Percentiles rank a stretch among this genome's conserved stretches.
phyloP scores from a whole-genome alignment of 768 basidiomycete species.

The Collybia nuda region DNA sequence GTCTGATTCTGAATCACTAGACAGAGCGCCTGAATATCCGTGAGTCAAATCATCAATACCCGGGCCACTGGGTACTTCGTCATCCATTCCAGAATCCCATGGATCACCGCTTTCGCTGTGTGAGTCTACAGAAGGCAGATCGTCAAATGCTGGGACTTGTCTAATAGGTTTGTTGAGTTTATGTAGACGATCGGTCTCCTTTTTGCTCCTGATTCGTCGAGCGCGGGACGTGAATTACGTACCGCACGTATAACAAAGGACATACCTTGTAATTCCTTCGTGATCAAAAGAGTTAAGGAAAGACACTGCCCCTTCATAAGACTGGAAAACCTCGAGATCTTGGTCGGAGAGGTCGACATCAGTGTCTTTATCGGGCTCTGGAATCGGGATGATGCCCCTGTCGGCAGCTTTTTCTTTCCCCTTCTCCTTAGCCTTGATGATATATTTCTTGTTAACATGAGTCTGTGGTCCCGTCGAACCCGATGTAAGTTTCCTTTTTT shows the following conservation, averaged over 20 bases:
- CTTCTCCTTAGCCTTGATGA: conserved; percentile 36
- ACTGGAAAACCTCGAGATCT: conserved; percentile 63
- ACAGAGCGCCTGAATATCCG: conserved; percentile 27
- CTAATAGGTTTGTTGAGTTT: conserved; percentile 60
- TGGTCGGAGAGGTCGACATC: conserved; percentile 66
- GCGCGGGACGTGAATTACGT: not conserved
- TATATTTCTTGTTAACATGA: conserved; percentile 19
- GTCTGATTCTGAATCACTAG: conserved; percentile 40
- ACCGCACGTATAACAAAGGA: not conserved
- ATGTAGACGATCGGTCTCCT: conserved; percentile 73
- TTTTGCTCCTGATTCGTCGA: conserved; percentile 66
- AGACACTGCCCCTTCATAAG: conserved; percentile 58
- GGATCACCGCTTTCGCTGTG: conserved; percentile 57
- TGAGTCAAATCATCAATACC: conserved; percentile 31
- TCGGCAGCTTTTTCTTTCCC: conserved; percentile 63
- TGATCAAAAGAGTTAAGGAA: conserved; percentile 77
- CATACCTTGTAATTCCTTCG: conserved; percentile 79
- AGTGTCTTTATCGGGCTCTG: conserved; percentile 43
- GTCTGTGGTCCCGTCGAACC: conserved; percentile 16
- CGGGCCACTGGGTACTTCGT: conserved; percentile 10
- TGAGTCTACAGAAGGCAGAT: conserved; percentile 70
- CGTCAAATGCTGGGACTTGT: conserved; percentile 44
- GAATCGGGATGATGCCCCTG: conserved; percentile 62
- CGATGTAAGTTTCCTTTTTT: conserved; percentile 59
- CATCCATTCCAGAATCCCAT: conserved; percentile 45